Evolutionary conservation across 2,329 filamentous ascomycete species (phyloP), one percentile per base, ranked within the genome.

Genomic region (Aspergillus aculeatus): DNA sequence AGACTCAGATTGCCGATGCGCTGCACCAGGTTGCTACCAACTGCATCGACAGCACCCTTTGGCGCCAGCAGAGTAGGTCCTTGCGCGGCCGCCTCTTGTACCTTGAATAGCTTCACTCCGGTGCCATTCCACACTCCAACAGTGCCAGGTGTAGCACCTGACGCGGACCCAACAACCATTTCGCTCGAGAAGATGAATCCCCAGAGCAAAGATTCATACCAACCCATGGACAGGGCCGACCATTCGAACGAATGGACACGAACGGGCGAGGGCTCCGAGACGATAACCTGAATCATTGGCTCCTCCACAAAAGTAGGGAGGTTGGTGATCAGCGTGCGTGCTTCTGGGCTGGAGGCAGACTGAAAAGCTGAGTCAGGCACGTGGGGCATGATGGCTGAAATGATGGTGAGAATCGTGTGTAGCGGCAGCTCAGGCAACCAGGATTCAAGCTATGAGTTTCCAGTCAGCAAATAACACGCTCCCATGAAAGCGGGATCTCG

Each of bases 201-300:
- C 95, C 95, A 99, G 10, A 99, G 82, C 12, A 98, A 82, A 5
- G 91, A 94, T 75, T 97, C 92, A 74, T 98, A 97, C 95, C 95
- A 98, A 52, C 93, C 94, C 54, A 98, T 82, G 0, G 91, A 90
- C 35, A 96, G 81, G 0, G 91, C 88, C 3, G 92, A 94, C 94
- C 94, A 98, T 77, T 96, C 92, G 70, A 98, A 98, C 14, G 91
- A 89, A 71, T 97, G 93, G 16, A 95, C 89, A 32, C 90, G 85
- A 55, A 91, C 83, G 0, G 89, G 82, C 1, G 87, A 87, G 0
- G 90, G 85, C 50, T 96, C 92, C 0, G 75, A 71, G n/a, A 80
- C 71, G 41, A 96, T 86, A 9, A 86, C 88, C 10, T 86, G 83
- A 48, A 96, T 80, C 54, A 85, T 82, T 1, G 89, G 78, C 47